phyloP scores from a whole-genome alignment of 1,139 yeast genomes.

The Geotrichum europaeum region DNA sequence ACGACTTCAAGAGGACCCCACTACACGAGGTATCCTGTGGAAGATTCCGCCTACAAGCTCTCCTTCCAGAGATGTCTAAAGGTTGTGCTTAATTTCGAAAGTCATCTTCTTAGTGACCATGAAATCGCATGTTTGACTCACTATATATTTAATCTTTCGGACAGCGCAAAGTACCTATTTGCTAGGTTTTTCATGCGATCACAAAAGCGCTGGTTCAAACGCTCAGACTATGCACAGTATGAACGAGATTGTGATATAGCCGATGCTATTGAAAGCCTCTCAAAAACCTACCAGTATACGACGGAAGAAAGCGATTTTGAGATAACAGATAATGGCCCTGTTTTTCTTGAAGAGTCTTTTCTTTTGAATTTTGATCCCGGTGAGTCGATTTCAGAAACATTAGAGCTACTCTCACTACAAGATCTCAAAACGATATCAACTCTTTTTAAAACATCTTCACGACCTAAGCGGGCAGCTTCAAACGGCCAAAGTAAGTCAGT shows the following conservation, averaged over 20 bases:
- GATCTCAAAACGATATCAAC: slow-evolving; percentile 5
- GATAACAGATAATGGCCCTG: neutral
- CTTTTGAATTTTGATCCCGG: slow-evolving; percentile 3
- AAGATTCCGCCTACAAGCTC: slow-evolving; percentile 12
- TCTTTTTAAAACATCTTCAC: neutral
- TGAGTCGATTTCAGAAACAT: slow-evolving; percentile 1
- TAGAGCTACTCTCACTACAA: slow-evolving; percentile 1
- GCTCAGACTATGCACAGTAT: slow-evolving; percentile 11
- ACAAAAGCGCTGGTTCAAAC: slow-evolving; percentile 13
- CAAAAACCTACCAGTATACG: slow-evolving; percentile 3
- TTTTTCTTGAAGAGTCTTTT: slow-evolving; percentile 2
- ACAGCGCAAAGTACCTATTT: slow-evolving; percentile 12
- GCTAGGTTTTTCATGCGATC: slow-evolving; percentile 13
- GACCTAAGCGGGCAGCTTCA: neutral
- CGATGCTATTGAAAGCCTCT: slow-evolving; percentile 6
- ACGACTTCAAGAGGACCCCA: neutral
- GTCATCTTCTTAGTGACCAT: slow-evolving; percentile 3
- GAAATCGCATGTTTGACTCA: slow-evolving; percentile 13
- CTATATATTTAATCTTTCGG: slow-evolving; percentile 4
- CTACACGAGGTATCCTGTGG: slow-evolving; percentile 11
- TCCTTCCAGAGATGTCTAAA: slow-evolving; percentile 8
- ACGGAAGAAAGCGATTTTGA: slow-evolving; percentile 3
- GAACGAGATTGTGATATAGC: slow-evolving; percentile 11
- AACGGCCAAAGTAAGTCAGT: neutral
- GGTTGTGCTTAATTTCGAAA: slow-evolving; percentile 7